Percentiles rank a stretch among this genome's conserved stretches.
These are phyloP conservation scores for Blastobotrys muscicola DNA, from an alignment of 805 yeast species.

Conservation along the genomic window DNA sequence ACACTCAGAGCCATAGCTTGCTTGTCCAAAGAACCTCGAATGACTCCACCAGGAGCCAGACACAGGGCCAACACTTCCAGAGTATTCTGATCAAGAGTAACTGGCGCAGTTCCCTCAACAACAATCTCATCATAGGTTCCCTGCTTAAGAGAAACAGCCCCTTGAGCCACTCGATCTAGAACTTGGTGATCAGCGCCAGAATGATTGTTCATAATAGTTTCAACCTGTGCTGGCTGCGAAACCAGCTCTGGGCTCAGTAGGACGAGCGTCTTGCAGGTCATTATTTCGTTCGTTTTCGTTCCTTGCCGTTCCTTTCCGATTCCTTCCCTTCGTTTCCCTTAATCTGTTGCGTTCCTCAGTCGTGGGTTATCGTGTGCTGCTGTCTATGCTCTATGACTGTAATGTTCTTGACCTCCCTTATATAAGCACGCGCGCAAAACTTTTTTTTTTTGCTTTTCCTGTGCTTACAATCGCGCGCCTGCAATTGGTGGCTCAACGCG, in stretches of 20 bases:
- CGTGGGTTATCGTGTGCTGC: too few species aligned
- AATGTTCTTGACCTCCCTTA: too few species aligned
- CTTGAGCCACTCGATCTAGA: slow-evolving; percentile 28
- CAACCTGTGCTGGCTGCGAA: slow-evolving; percentile 14
- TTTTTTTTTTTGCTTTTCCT: too few species aligned
- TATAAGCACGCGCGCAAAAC: too few species aligned
- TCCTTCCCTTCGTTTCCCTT: too few species aligned
- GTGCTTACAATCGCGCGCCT: too few species aligned
- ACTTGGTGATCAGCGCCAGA: slow-evolving; percentile 24
- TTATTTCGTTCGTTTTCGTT: too few species aligned
- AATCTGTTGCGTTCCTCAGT: too few species aligned
- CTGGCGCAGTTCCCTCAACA: slow-evolving; percentile 13
- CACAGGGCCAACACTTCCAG: slow-evolving; percentile 23
- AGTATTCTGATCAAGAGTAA: slow-evolving; percentile 14
- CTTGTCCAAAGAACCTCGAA: slow-evolving; percentile 20
- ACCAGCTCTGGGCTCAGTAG: slow-evolving; percentile 12
- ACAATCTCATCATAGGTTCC: slow-evolving; percentile 20
- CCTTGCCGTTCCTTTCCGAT: too few species aligned
- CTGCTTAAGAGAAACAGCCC: slow-evolving; percentile 24
- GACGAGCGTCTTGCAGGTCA: neutral
- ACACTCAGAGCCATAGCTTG: slow-evolving; percentile 39
- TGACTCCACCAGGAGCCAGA: slow-evolving; percentile 24
- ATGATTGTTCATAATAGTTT: slow-evolving; percentile 9
- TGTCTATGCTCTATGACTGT: too few species aligned
- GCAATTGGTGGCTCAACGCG: too few species aligned